Base-by-base conservation (phyloP, 768 basidiomycete species). In the Glaciozyma antarctica region DNA sequence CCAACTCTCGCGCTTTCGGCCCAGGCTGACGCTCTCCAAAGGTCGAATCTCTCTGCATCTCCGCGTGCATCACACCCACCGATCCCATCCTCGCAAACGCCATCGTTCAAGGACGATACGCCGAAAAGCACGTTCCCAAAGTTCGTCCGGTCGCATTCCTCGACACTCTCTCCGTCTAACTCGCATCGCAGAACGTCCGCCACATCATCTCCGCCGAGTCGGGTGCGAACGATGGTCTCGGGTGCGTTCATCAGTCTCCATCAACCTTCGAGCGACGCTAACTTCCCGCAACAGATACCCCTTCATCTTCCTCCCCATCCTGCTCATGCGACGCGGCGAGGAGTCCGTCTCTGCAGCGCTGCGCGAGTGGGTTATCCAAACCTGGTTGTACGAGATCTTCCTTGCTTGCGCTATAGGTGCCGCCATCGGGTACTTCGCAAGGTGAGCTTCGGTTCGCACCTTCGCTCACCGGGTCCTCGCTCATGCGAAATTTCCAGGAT, bases 211-310 rank as follows among this genome's bases (percentile, higher is more conserved):
- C 60, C 0, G 72, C 67, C 10, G 78, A 80, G 67, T 66, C 73
- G 28, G 79, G 78, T 2, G 79, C 79, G 2, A 80, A 79, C 65
- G 79, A 80, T 60, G 78, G 77, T 17, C 67, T 79, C 1, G 77
- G 76, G 68, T 70, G 58, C 26, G 63, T 17, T 21, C 12, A 17
- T 22, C 7, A 4, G 5, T 3, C 34, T n/a, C 16, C 22, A n/a
- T 24, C 4, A 21, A 22, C 1, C 54, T 26, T 34, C 17, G 8
- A 48, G n/a, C 47, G 21, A 7, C 47, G 8, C 21, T 48, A 48
- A 22, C 17, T 32, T 38, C 1, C 26, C n/a, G 8, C 32, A 24
- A 15, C 53, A 71, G 74, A 9, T 78, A 75, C 64, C 79, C 79
- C 6, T 80, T 79, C 72, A 68, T 80, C 19, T 79, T 68, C 72